phyloP scores from a whole-genome alignment of 148 eudicot species.

The Persicaria maculosa region DNA sequence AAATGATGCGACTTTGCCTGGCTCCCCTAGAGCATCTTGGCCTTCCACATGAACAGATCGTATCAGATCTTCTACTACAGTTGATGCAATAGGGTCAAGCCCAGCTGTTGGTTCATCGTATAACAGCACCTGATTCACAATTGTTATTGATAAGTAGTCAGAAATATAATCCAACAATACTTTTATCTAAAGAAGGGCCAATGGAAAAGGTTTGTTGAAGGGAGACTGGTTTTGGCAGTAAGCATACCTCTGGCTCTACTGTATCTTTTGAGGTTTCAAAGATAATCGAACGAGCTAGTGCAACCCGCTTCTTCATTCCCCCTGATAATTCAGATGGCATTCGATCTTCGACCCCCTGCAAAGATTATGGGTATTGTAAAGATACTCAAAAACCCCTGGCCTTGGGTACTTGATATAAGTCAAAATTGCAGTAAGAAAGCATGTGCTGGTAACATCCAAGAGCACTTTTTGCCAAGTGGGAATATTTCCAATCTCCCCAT shows the following conservation, averaged over 20 bases:
- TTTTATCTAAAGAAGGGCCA: not conserved
- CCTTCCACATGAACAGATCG: conserved; percentile 84
- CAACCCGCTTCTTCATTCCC: conserved; percentile 97
- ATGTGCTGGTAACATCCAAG: not conserved
- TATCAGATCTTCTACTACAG: conserved; percentile 97
- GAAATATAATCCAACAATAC: not conserved
- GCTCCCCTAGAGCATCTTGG: conserved; percentile 68
- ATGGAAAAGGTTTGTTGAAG: not conserved
- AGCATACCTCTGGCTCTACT: conserved; percentile 83
- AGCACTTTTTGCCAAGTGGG: not conserved
- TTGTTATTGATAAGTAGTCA: not conserved
- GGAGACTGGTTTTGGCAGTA: conserved; percentile 1
- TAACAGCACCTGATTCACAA: conserved; percentile 54
- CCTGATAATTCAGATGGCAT: conserved; percentile 94
- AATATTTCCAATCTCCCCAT: not conserved
- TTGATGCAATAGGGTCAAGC: conserved; percentile 96
- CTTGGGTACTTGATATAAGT: not conserved
- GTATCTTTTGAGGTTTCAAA: conserved; percentile 70
- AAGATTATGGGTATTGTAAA: not conserved
- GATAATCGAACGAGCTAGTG: conserved; percentile 82
- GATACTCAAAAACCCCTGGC: not conserved
- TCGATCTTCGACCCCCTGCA: conserved; percentile 83
- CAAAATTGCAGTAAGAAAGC: not conserved
- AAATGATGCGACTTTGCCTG: conserved; percentile 76
- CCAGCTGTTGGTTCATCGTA: conserved; percentile 99